Conservation (phyloP, 805 yeast genomes). For the Metschnikowia peoriensis region DNA sequence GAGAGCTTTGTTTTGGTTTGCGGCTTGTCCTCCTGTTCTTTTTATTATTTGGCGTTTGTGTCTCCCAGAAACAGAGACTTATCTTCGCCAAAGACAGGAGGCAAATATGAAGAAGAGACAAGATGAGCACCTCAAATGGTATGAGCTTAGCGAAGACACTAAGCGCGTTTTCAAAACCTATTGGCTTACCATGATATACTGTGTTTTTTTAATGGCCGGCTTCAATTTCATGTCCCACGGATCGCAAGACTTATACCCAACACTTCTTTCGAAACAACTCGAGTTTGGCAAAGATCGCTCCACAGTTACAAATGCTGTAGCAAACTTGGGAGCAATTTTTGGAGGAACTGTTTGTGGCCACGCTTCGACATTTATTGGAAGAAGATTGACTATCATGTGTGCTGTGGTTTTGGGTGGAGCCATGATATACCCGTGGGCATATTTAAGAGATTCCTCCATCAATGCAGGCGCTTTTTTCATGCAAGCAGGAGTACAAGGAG, state of each 20-base stretch:
- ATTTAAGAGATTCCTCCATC: slow-evolving; percentile 31
- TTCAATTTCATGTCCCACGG: slow-evolving; percentile 44
- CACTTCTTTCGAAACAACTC: slow-evolving; percentile 34
- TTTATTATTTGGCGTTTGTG: slow-evolving; percentile 56
- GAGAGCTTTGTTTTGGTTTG: slow-evolving; percentile 69
- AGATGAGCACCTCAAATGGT: slow-evolving; percentile 13
- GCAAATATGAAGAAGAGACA: slow-evolving; percentile 8
- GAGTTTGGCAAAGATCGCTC: slow-evolving; percentile 30
- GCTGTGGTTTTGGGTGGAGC: slow-evolving; percentile 38
- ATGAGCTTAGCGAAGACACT: slow-evolving; percentile 10
- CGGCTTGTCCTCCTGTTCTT: slow-evolving; percentile 62
- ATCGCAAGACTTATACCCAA: slow-evolving; percentile 43
- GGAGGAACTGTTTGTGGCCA: slow-evolving; percentile 48
- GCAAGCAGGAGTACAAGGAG: slow-evolving; percentile 67
- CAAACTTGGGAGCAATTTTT: slow-evolving; percentile 40
- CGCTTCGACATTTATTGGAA: slow-evolving; percentile 36
- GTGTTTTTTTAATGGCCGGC: slow-evolving; percentile 48
- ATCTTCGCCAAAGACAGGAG: slow-evolving; percentile 25
- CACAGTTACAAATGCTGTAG: slow-evolving; percentile 40
- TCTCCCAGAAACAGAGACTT: slow-evolving; percentile 60
- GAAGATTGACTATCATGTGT: slow-evolving; percentile 33
- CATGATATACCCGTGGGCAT: slow-evolving; percentile 36
- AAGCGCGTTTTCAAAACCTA: slow-evolving; percentile 40
- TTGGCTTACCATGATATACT: slow-evolving; percentile 61
- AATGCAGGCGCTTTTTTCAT: slow-evolving; percentile 62